Percentiles rank a stretch among this genome's conserved stretches.
Conservation (phyloP, 2,329 filamentous ascomycete genomes). For the Bipolaris victoriae region DNA sequence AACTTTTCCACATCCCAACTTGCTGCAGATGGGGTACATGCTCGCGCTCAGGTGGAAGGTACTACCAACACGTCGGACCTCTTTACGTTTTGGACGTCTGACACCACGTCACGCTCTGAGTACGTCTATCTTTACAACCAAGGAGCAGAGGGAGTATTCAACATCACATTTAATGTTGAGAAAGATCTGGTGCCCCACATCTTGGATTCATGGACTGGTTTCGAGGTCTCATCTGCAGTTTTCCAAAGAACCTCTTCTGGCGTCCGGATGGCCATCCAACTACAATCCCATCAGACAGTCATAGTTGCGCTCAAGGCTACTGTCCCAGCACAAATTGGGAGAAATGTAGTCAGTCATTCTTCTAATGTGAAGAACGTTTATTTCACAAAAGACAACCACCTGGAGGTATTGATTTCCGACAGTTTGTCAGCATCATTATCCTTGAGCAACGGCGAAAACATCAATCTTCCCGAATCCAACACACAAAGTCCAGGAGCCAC, state of each 20-base stretch:
- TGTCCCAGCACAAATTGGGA: neutral
- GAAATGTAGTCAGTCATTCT: neutral
- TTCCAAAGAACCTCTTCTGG: neutral
- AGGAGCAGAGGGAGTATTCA: neutral
- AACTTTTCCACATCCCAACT: neutral
- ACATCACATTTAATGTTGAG: neutral
- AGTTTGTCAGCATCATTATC: neutral
- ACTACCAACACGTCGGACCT: neutral
- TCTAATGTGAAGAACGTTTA: neutral
- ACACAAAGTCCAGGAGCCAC: neutral
- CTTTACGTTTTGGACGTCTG: neutral
- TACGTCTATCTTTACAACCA: neutral
- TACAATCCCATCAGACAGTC: neutral
- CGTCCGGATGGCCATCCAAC: neutral
- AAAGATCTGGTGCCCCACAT: neutral
- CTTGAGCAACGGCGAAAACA: neutral
- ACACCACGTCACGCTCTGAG: neutral
- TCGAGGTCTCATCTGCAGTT: neutral
- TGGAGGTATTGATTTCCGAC: neutral
- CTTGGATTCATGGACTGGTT: neutral
- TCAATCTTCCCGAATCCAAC: neutral
- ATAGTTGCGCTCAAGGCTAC: neutral
- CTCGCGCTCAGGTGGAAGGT: neutral
- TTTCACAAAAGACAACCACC: neutral
- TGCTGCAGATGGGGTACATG: neutral